Evolutionary conservation across 495 filamentous ascomycete species (phyloP), one percentile per base, ranked within the genome.

Genomic region (Penicillium chermesinum): DNA sequence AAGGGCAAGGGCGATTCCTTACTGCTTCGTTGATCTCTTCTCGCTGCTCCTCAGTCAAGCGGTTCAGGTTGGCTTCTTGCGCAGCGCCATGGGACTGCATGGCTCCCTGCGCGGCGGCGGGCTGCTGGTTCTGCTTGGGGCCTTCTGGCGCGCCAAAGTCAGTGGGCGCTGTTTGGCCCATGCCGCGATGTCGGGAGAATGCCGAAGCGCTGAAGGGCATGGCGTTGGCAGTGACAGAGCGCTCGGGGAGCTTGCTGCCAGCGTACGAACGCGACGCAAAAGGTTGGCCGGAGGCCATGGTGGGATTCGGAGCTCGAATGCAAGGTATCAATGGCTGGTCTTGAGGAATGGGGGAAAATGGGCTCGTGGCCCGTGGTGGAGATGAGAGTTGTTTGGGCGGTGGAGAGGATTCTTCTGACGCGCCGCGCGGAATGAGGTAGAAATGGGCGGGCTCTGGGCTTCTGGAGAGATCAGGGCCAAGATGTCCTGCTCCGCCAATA

Each of bases 1-100:
- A 7, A 33, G 14, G 19, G 3, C 7, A 44, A 21, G 19, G 2
- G 7, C 34, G 40, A 35, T 30, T 30, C 25, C 82, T 56, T 78
- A 91, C 88, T 48, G 89, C 90, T 74, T 95, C 88, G 53, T 83
- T 86, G 44, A 95, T 88, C 59, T 95, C 89, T 57, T 93, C 88
- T 42, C 83, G 74, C 59, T 95, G 89, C 70, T 94, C 89, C 61
- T 95, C 89, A 17, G 79, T 87, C 57, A 93, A 69, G 50, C 72
- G 64, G 39, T 57, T 70, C 47, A 79, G 73, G 47, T 75, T 78
- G 35, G 70, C 49, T 41, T 76, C 71, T 50, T 74, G 71, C 37
- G 62, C 52, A 19, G 61, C 61, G 2, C 58, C 60, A 44, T 74
- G 67, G 32, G 61, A 63, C 48, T 71, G 67, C 22, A 63, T 53